Evolutionary conservation across 2,329 filamentous ascomycete genomes (phyloP), one percentile per base, ranked within the genome.

Genomic region (Xylaria sp.): DNA sequence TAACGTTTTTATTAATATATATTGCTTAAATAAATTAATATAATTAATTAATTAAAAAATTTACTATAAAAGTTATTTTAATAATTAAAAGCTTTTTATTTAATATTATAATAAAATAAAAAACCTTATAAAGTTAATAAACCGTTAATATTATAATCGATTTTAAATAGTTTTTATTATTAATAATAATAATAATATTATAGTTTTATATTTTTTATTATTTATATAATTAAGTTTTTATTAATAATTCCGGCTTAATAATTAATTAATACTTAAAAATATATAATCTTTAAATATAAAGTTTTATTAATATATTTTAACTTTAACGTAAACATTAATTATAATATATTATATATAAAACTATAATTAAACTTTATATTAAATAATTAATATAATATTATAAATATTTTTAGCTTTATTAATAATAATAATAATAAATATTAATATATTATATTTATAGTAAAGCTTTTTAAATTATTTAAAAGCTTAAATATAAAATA

Each of bases 111-210:
- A 15, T 54, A 44, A 12, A 9, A 7, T 44, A 44, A 46, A 63
- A 61, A 66, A 18, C n/a, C 37, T 37, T 55, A 66, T 48, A 60
- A 56, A 41, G n/a, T 60, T 66, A 60, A 56, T 25, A 60, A 5
- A 1, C 18, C 23, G 12, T 66, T 66, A 51, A 66, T 56, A 66
- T 66, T 55, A 61, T 66, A 66, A 15, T 61, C n/a, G 39, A 66
- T 65, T 15, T 46, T 34, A 28, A 46, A n/a, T 12, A 48, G 23
- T 1, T 8, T 34, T 34, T 34, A 34, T 34, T 34, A 34, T 7
- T 34, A 34, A 34, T 34, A 34, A 28, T 10, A 44, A n/a, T 50
- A 57, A 7, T 39, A 64, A 12, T 31, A 34, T 56, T 57, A 50
- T 10, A 50, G n/a, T 18, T 57, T 64, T 34, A 34, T 2, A 34